These are phyloP conservation scores for Ambrosia artemisiifolia DNA, from an alignment of 129 eudicot genomes.

Conservation along the genomic window DNA sequence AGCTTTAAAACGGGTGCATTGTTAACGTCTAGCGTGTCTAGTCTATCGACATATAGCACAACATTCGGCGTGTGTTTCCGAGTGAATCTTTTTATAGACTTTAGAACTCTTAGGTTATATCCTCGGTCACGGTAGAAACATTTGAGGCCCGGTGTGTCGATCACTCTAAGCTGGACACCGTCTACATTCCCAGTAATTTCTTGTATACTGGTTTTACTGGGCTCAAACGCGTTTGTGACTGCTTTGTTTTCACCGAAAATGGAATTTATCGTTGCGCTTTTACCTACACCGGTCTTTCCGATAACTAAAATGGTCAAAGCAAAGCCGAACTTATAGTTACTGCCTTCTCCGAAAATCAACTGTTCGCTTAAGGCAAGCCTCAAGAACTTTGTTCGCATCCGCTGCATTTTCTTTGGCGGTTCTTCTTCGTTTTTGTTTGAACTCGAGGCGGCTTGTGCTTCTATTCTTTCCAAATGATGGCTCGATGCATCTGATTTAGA, in stretches of 20 bases:
- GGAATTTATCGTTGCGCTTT: constrained; percentile 75
- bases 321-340: constrained; percentile 29
- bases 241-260: constrained; percentile 53
- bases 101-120: constrained; percentile 41
- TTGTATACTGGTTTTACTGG: constrained; percentile 42
- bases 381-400: constrained; percentile 38
- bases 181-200: constrained; percentile 45
- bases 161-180: constrained; percentile 47
- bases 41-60: constrained; percentile 67
- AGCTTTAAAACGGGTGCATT: constrained; percentile 50
- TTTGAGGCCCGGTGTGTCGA: constrained; percentile 86
- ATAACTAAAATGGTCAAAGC: constrained; percentile 56
- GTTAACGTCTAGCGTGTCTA: constrained; percentile 38
- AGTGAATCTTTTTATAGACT: constrained; percentile 39
- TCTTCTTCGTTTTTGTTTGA: constrained; percentile 21
- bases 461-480: background rate
- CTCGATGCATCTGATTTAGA: background rate
- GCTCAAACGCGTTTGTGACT: constrained; percentile 44
- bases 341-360: constrained; percentile 24
- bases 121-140: constrained; percentile 40
- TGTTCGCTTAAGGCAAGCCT: constrained; percentile 32
- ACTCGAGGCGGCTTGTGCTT: background rate
- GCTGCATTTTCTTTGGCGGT: constrained; percentile 23
- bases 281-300: constrained; percentile 85
- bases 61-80: constrained; percentile 49